These are phyloP conservation scores for Orbilia brochopaga DNA, from an alignment of 2,329 filamentous ascomycete species.

Conservation along the genomic window DNA sequence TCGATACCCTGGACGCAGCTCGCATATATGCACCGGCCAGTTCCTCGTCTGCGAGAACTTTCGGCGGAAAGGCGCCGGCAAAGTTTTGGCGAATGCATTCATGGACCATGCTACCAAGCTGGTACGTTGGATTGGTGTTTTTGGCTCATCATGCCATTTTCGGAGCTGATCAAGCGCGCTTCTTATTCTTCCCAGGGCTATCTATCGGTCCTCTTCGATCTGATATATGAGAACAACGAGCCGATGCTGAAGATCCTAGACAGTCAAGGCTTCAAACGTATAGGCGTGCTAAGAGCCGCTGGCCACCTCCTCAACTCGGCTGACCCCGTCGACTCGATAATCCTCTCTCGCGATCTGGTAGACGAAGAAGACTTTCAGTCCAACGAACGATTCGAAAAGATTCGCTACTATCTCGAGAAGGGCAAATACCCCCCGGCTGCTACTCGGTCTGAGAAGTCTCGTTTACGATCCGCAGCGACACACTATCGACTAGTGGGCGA, in stretches of 20 bases:
- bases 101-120: slow-evolving; percentile 76
- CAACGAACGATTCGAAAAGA: slow-evolving; percentile 98
- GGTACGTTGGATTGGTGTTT: slow-evolving; percentile 56
- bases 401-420: slow-evolving; percentile 94
- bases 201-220: slow-evolving; percentile 75
- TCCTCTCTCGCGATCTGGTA: slow-evolving; percentile 63
- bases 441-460: slow-evolving; percentile 92
- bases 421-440: slow-evolving; percentile 91
- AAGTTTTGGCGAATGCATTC: slow-evolving; percentile 77
- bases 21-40: slow-evolving; percentile 78
- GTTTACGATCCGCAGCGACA: slow-evolving; percentile 87
- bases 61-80: slow-evolving; percentile 75
- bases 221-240: slow-evolving; percentile 76
- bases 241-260: slow-evolving; percentile 76
- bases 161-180: neutral
- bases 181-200: slow-evolving; percentile 61
- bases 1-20: slow-evolving; percentile 64
- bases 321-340: slow-evolving; percentile 66
- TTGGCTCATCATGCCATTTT: neutral
- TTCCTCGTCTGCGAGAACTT: slow-evolving; percentile 76
- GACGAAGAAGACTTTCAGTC: slow-evolving; percentile 70
- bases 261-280: slow-evolving; percentile 74
- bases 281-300: slow-evolving; percentile 68
- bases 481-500: slow-evolving; percentile 86
- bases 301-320: slow-evolving; percentile 63